Evolutionary conservation across 768 basidiomycete species (phyloP), one percentile per base, ranked within the genome.

Genomic region (Calocybe gangraenosa): DNA sequence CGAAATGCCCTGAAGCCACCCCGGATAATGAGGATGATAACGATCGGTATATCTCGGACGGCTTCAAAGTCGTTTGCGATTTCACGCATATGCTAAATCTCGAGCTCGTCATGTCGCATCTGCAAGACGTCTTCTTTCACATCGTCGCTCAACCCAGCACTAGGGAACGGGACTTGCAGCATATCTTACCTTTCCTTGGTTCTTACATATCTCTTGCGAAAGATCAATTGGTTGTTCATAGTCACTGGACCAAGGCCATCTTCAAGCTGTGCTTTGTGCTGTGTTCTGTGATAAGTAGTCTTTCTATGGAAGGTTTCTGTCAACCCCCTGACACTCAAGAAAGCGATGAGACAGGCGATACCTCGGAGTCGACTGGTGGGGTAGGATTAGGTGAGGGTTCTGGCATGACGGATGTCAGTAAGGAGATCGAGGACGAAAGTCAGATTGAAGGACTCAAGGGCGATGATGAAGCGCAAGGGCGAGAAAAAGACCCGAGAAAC

Each of bases 361-460:
- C 72, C 13, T 62, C 68, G 7, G 70, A 73, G n/a, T 66, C 69
- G 18, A 71, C 73, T 5, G 88, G 75, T 28, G 95, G 95, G 3
- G 79, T 87, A 2, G 96, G 96, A 3, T 67, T 99, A 41, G 96
- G 96, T 2, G 82, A 88, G 53, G 96, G 96, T 1, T 70, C 76
- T 2, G 96, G 96, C 0, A 69, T 72, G 22, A 79, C 95, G 61
- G 87, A 97, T 56, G 86, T 93, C 46, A 92, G 89, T 71, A 86
- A 92, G 56, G 89, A 97, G 59, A 93, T 98, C 42, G 84, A 94
- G 58, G 93, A 97, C 46, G 93, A 98, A 65, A 87, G 88, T 56
- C 95, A 99, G 56, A 88, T 98, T 6, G 96, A 99, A 57, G 96
- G 96, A 0, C 70, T 98, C 18, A 78, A 83, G 59, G 87, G 79